These are phyloP conservation scores for Perilla frutescens DNA, from an alignment of 257 asterid genomes.

Conservation along the genomic window DNA sequence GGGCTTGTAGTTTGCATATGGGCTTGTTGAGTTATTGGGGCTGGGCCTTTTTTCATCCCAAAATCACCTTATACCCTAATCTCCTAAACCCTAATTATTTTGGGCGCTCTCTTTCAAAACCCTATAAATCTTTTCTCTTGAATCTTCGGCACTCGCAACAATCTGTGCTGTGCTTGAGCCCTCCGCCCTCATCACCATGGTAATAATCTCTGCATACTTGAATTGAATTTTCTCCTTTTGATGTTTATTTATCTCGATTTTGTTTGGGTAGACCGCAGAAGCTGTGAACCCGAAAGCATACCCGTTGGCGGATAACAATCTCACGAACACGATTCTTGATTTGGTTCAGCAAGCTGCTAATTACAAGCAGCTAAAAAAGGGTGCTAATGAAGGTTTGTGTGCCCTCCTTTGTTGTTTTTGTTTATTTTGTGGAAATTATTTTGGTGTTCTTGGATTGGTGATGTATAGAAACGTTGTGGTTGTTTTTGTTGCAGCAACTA, in stretches of 20 bases:
- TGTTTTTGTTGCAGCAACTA: constrained; percentile 70
- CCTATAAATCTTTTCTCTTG: constrained; percentile 32
- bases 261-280: constrained; percentile 58
- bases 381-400: constrained; percentile 86
- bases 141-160: constrained; percentile 6
- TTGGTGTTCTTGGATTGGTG: background rate
- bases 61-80: constrained; percentile 1
- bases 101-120: constrained; percentile 30
- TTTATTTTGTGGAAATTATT: background rate
- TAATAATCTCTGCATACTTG: background rate
- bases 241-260: background rate
- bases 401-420: background rate
- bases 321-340: constrained; percentile 79
- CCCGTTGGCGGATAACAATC: constrained; percentile 86
- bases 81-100: constrained; percentile 41
- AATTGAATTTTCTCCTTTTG: too few species aligned
- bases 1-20: background rate
- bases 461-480: background rate
- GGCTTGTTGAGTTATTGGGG: constrained; percentile 19
- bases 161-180: constrained; percentile 4
- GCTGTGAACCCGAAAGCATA: constrained; percentile 90
- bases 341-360: constrained; percentile 92
- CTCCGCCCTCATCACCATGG: constrained; percentile 44
- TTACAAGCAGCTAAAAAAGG: constrained; percentile 93
- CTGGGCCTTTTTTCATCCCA: background rate